Conservation (phyloP, 306 rosid species). For the Arachis hypogaea region DNA sequence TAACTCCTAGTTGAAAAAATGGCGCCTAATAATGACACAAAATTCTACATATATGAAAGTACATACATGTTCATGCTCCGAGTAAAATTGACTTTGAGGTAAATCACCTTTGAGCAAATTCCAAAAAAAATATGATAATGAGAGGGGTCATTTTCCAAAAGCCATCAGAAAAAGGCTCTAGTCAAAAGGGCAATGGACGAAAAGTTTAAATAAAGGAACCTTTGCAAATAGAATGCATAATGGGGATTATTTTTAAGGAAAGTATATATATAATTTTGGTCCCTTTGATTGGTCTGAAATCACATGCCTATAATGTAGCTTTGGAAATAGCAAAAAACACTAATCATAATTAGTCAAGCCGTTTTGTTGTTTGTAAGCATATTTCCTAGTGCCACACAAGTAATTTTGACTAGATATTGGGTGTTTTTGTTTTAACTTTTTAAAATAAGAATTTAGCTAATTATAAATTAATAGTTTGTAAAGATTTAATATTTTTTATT, state of each 20-base stretch:
- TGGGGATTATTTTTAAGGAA: slow-evolving; percentile 42
- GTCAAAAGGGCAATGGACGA: slow-evolving; percentile 62
- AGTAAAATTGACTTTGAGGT: slow-evolving; percentile 41
- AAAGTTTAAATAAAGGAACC: slow-evolving; percentile 50
- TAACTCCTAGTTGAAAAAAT: not conserved
- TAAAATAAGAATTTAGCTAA: too few relatives aligned
- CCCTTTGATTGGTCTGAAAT: slow-evolving; percentile 47
- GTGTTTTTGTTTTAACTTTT: too few relatives aligned
- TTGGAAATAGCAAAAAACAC: slow-evolving; percentile 70
- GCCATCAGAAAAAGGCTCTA: slow-evolving; percentile 48
- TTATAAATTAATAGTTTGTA: too few relatives aligned
- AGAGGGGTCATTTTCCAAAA: slow-evolving; percentile 49
- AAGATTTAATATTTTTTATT: too few relatives aligned
- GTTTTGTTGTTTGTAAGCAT: slow-evolving; percentile 54
- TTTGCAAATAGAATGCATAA: slow-evolving; percentile 48
- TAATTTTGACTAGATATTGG: too few relatives aligned
- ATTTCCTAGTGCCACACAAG: slow-evolving; percentile 7
- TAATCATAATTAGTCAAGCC: slow-evolving; percentile 66
- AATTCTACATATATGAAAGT: slow-evolving; percentile 14
- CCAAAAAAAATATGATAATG: slow-evolving; percentile 31
- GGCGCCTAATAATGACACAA: not conserved
- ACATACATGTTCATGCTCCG: not conserved
- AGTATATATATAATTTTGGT: not conserved
- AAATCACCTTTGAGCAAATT: slow-evolving; percentile 37
- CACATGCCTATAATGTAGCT: slow-evolving; percentile 58